phyloP scores from a whole-genome alignment of 139 green algal genomes.

The Auxenochlorella protothecoides region DNA sequence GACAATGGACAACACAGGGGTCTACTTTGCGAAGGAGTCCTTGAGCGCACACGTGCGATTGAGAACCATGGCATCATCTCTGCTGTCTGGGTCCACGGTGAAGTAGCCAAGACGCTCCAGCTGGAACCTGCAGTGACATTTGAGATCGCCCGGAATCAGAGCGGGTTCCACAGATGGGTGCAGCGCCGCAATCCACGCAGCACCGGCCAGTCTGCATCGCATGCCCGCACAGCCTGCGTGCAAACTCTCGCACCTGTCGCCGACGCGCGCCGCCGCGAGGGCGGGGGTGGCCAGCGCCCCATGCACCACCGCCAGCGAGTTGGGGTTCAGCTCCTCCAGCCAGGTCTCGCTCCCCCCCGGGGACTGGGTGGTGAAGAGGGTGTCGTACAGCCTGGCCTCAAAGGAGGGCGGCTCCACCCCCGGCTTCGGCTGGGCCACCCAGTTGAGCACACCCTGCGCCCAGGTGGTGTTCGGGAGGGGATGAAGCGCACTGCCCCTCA shows the following conservation, averaged over 20 bases:
- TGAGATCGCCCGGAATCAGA: no score
- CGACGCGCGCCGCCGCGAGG: constrained; percentile 25
- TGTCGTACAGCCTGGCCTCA: constrained; percentile 76
- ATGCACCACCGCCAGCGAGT: constrained; percentile 39
- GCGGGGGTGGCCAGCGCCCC: constrained; percentile 30
- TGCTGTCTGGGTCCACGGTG: constrained; percentile 66
- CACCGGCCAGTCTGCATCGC: not conserved
- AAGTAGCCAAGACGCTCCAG: constrained; percentile 94
- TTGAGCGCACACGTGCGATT: constrained; percentile 88
- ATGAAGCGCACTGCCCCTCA: no score
- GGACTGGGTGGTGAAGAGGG: constrained; percentile 62
- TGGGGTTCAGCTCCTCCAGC: constrained; percentile 77
- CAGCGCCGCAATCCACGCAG: not conserved
- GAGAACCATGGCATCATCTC: constrained; percentile 55
- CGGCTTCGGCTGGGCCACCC: constrained; percentile 71
- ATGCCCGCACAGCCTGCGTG: no score
- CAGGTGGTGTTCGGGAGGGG: not conserved
- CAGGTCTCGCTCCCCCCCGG: constrained; percentile 28
- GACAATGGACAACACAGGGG: not conserved
- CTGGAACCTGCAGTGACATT: constrained; percentile 65
- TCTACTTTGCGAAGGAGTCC: constrained; percentile 43
- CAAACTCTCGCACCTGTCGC: constrained; percentile 16
- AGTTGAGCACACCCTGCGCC: constrained; percentile 87
- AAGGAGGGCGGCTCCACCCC: constrained; percentile 51
- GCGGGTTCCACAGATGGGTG: not conserved